Conservation (phyloP, 192 early-diverging fungal species). For the Geranomyces michiganensis region DNA sequence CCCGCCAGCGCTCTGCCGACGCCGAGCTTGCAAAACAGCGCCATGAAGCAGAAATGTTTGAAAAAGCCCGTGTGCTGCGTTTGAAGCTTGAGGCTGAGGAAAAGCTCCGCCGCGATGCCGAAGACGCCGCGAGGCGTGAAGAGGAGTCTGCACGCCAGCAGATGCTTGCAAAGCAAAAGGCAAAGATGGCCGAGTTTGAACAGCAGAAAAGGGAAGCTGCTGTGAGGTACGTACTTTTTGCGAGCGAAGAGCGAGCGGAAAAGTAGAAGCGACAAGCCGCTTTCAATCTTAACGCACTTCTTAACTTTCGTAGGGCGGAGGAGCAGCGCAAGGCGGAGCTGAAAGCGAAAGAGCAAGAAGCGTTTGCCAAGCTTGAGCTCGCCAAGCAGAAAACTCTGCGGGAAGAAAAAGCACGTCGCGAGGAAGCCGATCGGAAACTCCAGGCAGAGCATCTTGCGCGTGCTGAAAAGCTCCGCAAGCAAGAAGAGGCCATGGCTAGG, state of each 20-base stretch:
- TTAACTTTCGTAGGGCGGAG: too few relatives aligned
- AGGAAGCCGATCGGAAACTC: conserved; percentile 12
- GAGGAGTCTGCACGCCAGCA: too few relatives aligned
- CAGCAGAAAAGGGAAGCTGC: conserved; percentile 25
- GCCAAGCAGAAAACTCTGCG: conserved; percentile 26
- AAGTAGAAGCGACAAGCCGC: too few relatives aligned
- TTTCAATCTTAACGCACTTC: too few relatives aligned
- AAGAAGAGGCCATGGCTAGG: conserved; percentile 38
- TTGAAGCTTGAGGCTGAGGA: conserved; percentile 30
- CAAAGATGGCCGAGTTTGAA: conserved; percentile 19
- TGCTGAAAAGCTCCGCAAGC: conserved; percentile 37
- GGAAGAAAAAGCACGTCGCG: not conserved
- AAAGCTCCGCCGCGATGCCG: conserved; percentile 11
- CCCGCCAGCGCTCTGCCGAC: not conserved
- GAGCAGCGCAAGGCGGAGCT: too few relatives aligned
- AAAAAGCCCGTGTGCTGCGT: conserved; percentile 37
- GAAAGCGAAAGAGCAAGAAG: conserved; percentile 25
- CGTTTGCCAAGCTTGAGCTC: conserved; percentile 34
- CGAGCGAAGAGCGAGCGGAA: too few relatives aligned
- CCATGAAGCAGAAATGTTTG: conserved; percentile 38
- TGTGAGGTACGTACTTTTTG: conserved; percentile 8
- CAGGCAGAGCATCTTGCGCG: conserved; percentile 28
- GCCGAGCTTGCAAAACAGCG: conserved; percentile 16
- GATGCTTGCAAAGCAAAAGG: conserved; percentile 29
- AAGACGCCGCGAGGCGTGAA: conserved; percentile 14